phyloP scores from a whole-genome alignment of 2,329 filamentous ascomycete genomes.

The Thelonectria rubi region DNA sequence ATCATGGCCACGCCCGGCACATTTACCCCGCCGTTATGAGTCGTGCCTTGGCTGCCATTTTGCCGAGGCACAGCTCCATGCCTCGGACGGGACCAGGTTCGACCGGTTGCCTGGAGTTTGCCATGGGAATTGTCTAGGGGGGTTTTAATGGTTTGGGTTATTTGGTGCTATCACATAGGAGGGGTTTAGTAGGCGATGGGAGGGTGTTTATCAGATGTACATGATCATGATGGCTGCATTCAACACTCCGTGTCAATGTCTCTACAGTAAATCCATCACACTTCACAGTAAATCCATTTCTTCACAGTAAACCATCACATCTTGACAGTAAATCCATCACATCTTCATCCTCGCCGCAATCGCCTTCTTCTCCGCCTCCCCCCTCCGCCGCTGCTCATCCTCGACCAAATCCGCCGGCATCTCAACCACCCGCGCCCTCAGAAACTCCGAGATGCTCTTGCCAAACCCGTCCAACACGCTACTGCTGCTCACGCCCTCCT shows the following conservation, averaged over 20 bases:
- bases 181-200: too few species aligned
- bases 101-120: background rate
- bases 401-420: slow-evolving; percentile 39
- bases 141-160: too few species aligned
- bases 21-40: slow-evolving; percentile 14
- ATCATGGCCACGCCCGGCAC: background rate
- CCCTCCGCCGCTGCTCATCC: slow-evolving; percentile 32
- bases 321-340: background rate
- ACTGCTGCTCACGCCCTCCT: slow-evolving; percentile 57
- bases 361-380: background rate
- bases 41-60: background rate
- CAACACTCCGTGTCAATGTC: background rate
- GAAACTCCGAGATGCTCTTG: slow-evolving; percentile 62
- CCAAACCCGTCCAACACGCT: slow-evolving; percentile 58
- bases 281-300: too few species aligned
- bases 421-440: slow-evolving; percentile 46
- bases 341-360: slow-evolving; percentile 3
- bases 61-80: slow-evolving; percentile 12
- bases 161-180: too few species aligned
- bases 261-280: too few species aligned
- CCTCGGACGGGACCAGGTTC: slow-evolving; percentile 10
- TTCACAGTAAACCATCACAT: too few species aligned
- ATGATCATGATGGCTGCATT: background rate
- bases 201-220: too few species aligned
- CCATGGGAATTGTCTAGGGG: background rate